A percentile compares a stretch with the other conserved stretches of the same genome.
phyloP scores from a whole-genome alignment of 495 filamentous ascomycete genomes.

The Xylaria cubensis region DNA sequence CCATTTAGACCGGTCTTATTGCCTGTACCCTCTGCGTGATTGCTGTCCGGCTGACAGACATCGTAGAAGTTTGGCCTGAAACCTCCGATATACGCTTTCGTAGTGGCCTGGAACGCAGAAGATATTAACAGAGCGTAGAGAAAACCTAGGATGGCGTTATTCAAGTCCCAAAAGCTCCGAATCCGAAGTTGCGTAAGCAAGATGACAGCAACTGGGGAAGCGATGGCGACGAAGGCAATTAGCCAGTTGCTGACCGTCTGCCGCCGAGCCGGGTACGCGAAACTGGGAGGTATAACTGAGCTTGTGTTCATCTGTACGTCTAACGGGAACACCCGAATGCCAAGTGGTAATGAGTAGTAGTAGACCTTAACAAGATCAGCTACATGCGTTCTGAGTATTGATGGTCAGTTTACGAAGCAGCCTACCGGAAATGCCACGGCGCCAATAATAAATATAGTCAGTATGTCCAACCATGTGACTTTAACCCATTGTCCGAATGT shows the following conservation, averaged over 20 bases:
- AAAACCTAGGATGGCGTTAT: conserved; percentile 60
- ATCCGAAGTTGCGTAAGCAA: conserved; percentile 55
- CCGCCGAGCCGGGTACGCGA: conserved; percentile 56
- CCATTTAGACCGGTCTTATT: conserved; percentile 38
- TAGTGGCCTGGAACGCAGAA: conserved; percentile 60
- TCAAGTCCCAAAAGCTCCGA: conserved; percentile 62
- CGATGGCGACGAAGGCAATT: conserved; percentile 46
- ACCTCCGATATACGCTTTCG: conserved; percentile 60
- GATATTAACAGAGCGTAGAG: conserved; percentile 58
- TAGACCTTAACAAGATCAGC: conserved; percentile 17
- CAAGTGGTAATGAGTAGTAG: conserved; percentile 14
- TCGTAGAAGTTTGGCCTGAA: conserved; percentile 61
- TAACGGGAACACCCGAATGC: conserved; percentile 19
- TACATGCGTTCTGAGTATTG: neutral
- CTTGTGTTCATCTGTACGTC: neutral
- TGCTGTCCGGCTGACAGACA: conserved; percentile 54
- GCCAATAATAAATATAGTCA: conserved; percentile 54
- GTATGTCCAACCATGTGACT: conserved; percentile 52
- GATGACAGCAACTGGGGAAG: conserved; percentile 52
- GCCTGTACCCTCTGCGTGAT: conserved; percentile 30
- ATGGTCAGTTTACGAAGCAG: neutral
- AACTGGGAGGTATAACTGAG: conserved; percentile 52
- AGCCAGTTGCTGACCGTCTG: conserved; percentile 57
- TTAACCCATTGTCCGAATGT: conserved; percentile 55
- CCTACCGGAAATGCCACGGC: conserved; percentile 54